Percentiles rank a stretch among this genome's conserved stretches.
phyloP scores from a whole-genome alignment of 2,329 filamentous ascomycete genomes.

The Diplodia corticola region DNA sequence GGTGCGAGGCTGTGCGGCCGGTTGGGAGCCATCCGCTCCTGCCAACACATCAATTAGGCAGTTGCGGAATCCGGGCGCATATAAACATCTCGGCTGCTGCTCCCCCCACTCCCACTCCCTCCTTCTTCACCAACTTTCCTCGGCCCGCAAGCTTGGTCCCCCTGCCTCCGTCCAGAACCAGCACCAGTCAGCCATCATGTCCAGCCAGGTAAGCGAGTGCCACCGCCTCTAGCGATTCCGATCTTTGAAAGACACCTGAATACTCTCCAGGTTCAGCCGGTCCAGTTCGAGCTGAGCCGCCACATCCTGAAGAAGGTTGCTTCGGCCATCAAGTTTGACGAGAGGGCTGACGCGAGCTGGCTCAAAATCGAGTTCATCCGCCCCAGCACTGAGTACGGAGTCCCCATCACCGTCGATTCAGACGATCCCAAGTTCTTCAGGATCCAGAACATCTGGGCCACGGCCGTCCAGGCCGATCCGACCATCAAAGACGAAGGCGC shows the following conservation, averaged over 20 bases:
- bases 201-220: background rate
- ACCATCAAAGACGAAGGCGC: background rate
- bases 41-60: background rate
- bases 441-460: background rate
- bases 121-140: background rate
- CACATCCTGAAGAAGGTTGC: slow-evolving; percentile 5
- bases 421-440: background rate
- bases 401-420: background rate
- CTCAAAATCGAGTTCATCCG: background rate
- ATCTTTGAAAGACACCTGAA: background rate
- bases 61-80: background rate
- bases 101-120: background rate
- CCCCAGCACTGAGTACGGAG: background rate
- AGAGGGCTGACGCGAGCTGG: background rate
- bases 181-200: background rate
- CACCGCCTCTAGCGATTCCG: no score
- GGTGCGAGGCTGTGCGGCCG: background rate
- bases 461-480: background rate
- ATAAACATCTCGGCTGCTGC: background rate
- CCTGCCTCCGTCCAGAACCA: background rate
- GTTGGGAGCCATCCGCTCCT: background rate
- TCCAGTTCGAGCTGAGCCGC: slow-evolving; percentile 5
- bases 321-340: background rate
- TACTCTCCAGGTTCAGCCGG: background rate
- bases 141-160: background rate